These are phyloP conservation scores for Adansonia digitata DNA, from an alignment of 345 rosid genomes.

Conservation along the genomic window DNA sequence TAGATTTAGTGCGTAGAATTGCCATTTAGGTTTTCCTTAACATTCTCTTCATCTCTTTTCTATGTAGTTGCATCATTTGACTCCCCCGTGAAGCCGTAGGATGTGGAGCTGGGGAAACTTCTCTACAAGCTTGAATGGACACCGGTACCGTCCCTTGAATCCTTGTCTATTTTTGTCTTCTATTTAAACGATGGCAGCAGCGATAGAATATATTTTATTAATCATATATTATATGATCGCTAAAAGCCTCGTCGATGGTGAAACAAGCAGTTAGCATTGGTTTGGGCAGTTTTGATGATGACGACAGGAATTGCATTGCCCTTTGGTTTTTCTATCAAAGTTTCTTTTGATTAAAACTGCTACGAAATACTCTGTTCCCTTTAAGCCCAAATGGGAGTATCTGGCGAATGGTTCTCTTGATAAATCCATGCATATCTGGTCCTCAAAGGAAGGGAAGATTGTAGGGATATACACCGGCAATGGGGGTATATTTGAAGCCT, in stretches of 20 bases:
- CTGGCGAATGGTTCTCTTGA: constrained; percentile 94
- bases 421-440: constrained; percentile 83
- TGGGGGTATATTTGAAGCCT: constrained; percentile 92
- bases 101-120: constrained; percentile 88
- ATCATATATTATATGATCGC: background rate
- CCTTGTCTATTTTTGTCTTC: background rate
- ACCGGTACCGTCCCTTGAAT: constrained; percentile 48
- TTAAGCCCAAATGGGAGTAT: constrained; percentile 98
- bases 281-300: background rate
- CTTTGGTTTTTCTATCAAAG: background rate
- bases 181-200: background rate
- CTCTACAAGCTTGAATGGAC: constrained; percentile 81
- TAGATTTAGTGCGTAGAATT: background rate
- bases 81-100: constrained; percentile 97
- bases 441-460: constrained; percentile 81
- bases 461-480: constrained; percentile 84
- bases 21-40: background rate
- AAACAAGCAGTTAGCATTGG: background rate
- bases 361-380: constrained; percentile 82
- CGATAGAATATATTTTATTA: background rate
- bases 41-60: background rate
- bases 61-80: constrained; percentile 93
- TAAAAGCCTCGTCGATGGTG: background rate
- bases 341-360: background rate
- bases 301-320: background rate